phyloP scores from a whole-genome alignment of 352 stramenopile genomes.

The Phytophthora hybrid region DNA sequence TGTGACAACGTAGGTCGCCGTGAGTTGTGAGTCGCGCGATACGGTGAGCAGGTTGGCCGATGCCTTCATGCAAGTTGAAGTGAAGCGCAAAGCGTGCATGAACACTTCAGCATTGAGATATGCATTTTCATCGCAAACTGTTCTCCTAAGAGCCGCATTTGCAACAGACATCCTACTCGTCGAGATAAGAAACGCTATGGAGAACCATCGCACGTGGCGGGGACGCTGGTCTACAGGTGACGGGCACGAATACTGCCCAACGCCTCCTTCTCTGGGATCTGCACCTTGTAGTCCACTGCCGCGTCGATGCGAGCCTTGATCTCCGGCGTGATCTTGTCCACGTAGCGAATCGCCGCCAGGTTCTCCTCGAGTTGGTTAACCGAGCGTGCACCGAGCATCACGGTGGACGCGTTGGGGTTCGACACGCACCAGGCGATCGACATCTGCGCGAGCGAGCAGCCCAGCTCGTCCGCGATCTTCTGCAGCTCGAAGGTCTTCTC shows the following conservation, averaged over 20 bases:
- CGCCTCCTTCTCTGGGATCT: slow-evolving; percentile 36
- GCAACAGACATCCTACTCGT: no score
- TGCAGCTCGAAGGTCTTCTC: slow-evolving; percentile 43
- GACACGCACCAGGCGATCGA: slow-evolving; percentile 43
- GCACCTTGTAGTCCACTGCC: slow-evolving; percentile 44
- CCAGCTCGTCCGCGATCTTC: slow-evolving; percentile 51
- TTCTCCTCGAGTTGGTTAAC: slow-evolving; percentile 66
- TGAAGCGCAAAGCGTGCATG: background rate
- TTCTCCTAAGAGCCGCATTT: no score
- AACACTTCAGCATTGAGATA: no score
- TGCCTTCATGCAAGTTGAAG: slow-evolving; percentile 17
- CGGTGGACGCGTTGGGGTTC: slow-evolving; percentile 59
- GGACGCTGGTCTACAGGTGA: slow-evolving; percentile 23
- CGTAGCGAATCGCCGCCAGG: slow-evolving; percentile 46
- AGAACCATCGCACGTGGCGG: no score
- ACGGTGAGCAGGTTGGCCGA: no score
- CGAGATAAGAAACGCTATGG: no score
- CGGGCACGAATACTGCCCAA: slow-evolving; percentile 22
- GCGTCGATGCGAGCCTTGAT: slow-evolving; percentile 64
- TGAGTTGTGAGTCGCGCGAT: no score
- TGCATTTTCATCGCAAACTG: no score
- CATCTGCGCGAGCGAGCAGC: slow-evolving; percentile 35
- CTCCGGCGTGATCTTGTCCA: slow-evolving; percentile 59
- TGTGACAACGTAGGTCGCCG: no score
- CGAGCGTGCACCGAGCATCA: slow-evolving; percentile 62